phyloP scores from a whole-genome alignment of 1,139 yeast genomes.

The Sugiyamaella neomexicana region DNA sequence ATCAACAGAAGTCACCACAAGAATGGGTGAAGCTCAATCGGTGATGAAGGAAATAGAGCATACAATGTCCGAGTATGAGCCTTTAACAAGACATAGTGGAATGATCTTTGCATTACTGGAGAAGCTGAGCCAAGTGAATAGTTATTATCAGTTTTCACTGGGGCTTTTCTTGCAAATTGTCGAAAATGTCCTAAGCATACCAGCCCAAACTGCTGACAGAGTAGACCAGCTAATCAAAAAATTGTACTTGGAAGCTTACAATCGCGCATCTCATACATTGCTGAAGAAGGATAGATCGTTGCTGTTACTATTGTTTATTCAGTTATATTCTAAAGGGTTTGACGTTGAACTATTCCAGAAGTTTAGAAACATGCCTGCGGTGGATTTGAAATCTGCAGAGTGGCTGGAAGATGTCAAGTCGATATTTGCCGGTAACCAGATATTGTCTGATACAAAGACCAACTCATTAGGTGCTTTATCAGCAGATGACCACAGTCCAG shows the following conservation, averaged over 20 bases:
- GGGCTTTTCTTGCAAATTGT: conserved; percentile 49
- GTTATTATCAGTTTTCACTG: conserved; percentile 61
- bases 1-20: conserved; percentile 53
- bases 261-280: conserved; percentile 52
- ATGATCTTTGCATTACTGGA: conserved; percentile 50
- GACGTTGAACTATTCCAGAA: conserved; percentile 10
- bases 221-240: conserved; percentile 38
- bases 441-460: background rate
- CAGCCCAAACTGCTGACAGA: conserved; percentile 23
- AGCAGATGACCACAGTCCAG: background rate
- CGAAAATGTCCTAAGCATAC: conserved; percentile 41
- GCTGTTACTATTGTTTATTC: conserved; percentile 46
- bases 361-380: conserved; percentile 5
- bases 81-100: conserved; percentile 59
- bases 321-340: conserved; percentile 13
- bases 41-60: conserved; percentile 57
- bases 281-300: conserved; percentile 50
- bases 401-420: conserved; percentile 13
- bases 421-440: conserved; percentile 5
- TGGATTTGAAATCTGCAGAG: conserved; percentile 16
- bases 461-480: background rate
- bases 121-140: conserved; percentile 46
- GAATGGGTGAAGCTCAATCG: conserved; percentile 54
- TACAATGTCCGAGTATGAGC: conserved; percentile 49
- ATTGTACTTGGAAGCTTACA: conserved; percentile 52